phyloP scores from a whole-genome alignment of 1,139 yeast species.

The Kazachstania sp. region DNA sequence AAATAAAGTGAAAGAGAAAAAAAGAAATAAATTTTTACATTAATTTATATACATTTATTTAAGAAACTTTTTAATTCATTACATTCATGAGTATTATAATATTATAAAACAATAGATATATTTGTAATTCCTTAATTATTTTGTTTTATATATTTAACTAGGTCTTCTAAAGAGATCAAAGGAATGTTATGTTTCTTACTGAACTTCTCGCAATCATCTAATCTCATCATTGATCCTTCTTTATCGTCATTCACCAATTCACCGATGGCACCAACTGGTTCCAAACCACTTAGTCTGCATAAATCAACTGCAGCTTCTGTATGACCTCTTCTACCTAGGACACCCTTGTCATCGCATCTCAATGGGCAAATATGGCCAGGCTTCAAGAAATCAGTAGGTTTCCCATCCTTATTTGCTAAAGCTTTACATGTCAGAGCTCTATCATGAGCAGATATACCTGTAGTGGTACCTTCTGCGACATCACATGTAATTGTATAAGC shows the following conservation, averaged over 20 bases:
- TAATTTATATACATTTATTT: neutral
- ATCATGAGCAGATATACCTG: constrained; percentile 94
- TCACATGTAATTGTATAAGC: constrained; percentile 95
- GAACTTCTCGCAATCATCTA: constrained; percentile 74
- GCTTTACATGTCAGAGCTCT: constrained; percentile 73
- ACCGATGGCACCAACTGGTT: constrained; percentile 87
- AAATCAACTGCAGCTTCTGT: constrained; percentile 96
- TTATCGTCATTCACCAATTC: constrained; percentile 83
- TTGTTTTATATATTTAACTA: constrained; percentile 45
- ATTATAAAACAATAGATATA: constrained; percentile 4
- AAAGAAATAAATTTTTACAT: neutral
- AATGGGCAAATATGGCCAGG: constrained; percentile 95
- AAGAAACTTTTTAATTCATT: no score
- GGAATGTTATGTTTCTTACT: constrained; percentile 55
- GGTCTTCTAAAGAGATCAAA: constrained; percentile 71
- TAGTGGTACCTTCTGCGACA: constrained; percentile 78
- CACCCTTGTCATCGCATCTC: constrained; percentile 82
- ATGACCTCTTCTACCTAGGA: constrained; percentile 82
- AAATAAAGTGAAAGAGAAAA: neutral
- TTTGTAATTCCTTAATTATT: no score
- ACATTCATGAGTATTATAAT: no score
- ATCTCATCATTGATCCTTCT: constrained; percentile 94
- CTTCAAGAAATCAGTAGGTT: constrained; percentile 60
- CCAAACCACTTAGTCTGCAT: constrained; percentile 64
- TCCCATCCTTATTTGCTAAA: constrained; percentile 54